Conservation (phyloP, 2,329 filamentous ascomycete genomes). For the Rutstroemia sp. region DNA sequence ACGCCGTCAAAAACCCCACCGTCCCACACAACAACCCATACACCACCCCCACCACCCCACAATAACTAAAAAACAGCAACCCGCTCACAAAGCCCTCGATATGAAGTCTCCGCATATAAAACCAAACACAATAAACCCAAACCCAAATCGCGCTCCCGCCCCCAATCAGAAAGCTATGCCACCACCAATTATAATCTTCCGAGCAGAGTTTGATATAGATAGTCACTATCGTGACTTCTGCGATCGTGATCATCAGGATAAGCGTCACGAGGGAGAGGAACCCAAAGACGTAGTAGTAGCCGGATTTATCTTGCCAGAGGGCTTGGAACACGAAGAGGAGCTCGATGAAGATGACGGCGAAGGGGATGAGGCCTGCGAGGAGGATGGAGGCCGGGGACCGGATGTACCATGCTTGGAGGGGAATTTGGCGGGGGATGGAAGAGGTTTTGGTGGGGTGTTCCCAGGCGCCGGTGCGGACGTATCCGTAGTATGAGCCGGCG, state of each 20-base stretch:
- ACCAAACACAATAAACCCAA: constrained; percentile 77
- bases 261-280: constrained; percentile 69
- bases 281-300: constrained; percentile 88
- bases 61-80: constrained; percentile 80
- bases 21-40: constrained; percentile 79
- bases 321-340: constrained; percentile 82
- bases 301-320: constrained; percentile 83
- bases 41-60: constrained; percentile 70
- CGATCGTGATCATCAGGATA: constrained; percentile 68
- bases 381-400: constrained; percentile 56
- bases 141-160: constrained; percentile 74
- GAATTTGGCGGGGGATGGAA: constrained; percentile 64
- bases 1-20: constrained; percentile 76
- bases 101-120: constrained; percentile 73
- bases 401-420: constrained; percentile 67
- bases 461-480: constrained; percentile 59
- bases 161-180: constrained; percentile 78
- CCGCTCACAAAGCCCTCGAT: constrained; percentile 74
- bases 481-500: constrained; percentile 71
- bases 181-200: constrained; percentile 91
- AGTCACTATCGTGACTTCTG: constrained; percentile 76
- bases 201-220: constrained; percentile 77
- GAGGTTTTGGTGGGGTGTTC: constrained; percentile 76
- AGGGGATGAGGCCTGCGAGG: constrained; percentile 71
- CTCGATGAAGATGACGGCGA: constrained; percentile 84